Evolutionary conservation across 2,329 filamentous ascomycete species (phyloP).

Genomic region (Meredithiella fracta): DNA sequence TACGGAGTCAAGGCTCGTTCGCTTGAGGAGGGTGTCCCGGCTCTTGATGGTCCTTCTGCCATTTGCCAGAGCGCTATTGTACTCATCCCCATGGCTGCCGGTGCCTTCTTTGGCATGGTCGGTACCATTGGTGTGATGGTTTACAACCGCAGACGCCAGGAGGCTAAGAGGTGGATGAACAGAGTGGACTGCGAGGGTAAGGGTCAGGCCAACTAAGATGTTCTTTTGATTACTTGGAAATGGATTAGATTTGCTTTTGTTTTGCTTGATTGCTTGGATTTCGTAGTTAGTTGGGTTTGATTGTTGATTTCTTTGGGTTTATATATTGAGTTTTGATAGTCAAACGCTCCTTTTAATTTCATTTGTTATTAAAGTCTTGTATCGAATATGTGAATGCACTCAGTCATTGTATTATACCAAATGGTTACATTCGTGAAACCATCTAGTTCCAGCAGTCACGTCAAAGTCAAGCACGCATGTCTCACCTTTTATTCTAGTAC

Average conservation of each 20-base stretch:
- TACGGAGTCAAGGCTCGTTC: conserved; percentile 3
- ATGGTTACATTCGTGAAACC: too few relatives aligned
- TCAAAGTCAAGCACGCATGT: too few relatives aligned
- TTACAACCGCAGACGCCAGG: conserved; percentile 1
- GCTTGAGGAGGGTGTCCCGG: background rate
- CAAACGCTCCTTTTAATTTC: background rate
- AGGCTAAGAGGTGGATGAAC: conserved; percentile 5
- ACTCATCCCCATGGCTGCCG: background rate
- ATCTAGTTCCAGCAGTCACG: too few relatives aligned
- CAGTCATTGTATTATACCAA: too few relatives aligned
- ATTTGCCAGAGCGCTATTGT: background rate
- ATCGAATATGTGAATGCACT: too few relatives aligned
- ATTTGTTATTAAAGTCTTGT: background rate
- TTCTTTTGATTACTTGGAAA: background rate
- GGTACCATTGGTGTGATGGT: conserved; percentile 2
- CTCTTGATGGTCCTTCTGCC: background rate
- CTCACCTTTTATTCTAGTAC: too few relatives aligned
- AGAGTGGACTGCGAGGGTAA: conserved; percentile 1
- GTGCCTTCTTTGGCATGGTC: conserved; percentile 1
- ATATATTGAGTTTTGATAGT: background rate
- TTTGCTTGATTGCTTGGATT: background rate
- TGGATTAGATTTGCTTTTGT: background rate
- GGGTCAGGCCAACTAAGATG: background rate
- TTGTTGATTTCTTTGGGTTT: background rate
- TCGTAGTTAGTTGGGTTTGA: background rate